Evolutionary conservation across 2,329 filamentous ascomycete species (phyloP).

Genomic region (Sclerotinia borealis): DNA sequence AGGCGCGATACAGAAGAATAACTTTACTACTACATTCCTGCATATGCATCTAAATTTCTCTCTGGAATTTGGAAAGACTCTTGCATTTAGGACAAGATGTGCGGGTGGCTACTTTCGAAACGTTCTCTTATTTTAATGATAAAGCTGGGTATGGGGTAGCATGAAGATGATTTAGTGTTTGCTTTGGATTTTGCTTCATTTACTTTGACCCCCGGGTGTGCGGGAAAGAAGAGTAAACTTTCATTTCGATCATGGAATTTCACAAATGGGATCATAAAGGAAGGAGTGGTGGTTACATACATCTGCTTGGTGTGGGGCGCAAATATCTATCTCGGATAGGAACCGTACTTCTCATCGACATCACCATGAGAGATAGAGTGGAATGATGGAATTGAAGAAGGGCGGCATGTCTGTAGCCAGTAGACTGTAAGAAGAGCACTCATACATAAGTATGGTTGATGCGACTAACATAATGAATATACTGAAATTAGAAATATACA

Average conservation of each 20-base stretch:
- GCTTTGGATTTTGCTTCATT: constrained; percentile 14
- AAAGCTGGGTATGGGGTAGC: constrained; percentile 11
- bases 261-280: constrained; percentile 6
- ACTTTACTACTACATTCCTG: constrained; percentile 10
- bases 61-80: constrained; percentile 13
- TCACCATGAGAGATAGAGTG: not conserved
- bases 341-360: not conserved
- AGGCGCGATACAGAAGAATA: constrained; percentile 8
- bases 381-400: not conserved
- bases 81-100: constrained; percentile 15
- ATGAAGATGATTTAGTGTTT: constrained; percentile 12
- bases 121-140: constrained; percentile 15
- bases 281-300: constrained; percentile 7
- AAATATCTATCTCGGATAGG: constrained; percentile 5
- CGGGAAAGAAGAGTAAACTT: constrained; percentile 12
- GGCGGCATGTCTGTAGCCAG: constrained; percentile 13
- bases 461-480: constrained; percentile 17
- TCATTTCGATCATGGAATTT: constrained; percentile 11
- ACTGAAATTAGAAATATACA: constrained; percentile 12
- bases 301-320: constrained; percentile 10
- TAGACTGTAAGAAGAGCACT: constrained; percentile 10
- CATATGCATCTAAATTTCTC: constrained; percentile 20
- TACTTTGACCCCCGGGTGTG: constrained; percentile 8
- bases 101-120: constrained; percentile 7
- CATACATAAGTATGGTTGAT: constrained; percentile 12